Evolutionary conservation across 495 filamentous ascomycete genomes (phyloP).

Genomic region (Hyphodiscus hymeniophilus): DNA sequence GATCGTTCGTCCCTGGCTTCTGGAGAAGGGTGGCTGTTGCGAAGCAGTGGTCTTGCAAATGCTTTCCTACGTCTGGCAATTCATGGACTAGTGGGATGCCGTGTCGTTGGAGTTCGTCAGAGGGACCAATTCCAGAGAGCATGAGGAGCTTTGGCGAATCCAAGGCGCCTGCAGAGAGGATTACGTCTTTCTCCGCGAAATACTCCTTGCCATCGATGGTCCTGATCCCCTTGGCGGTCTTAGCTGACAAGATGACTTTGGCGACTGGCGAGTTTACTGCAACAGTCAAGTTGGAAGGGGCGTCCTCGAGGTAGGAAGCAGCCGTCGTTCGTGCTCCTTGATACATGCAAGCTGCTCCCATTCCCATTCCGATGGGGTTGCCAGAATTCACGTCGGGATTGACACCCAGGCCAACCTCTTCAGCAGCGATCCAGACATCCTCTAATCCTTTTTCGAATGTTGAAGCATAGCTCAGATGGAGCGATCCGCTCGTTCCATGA

Average conservation of each 20-base stretch:
- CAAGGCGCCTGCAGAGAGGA: conserved; percentile 48
- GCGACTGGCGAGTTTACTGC: conserved; percentile 39
- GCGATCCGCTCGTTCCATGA: conserved; percentile 41
- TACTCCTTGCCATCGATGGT: conserved; percentile 29
- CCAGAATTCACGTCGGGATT: conserved; percentile 55
- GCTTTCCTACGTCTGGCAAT: conserved; percentile 44
- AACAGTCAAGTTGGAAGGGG: conserved; percentile 43
- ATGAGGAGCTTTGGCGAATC: conserved; percentile 54
- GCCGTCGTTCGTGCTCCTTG: conserved; percentile 44
- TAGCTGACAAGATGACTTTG: conserved; percentile 42
- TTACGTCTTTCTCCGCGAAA: conserved; percentile 44
- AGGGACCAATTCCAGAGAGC: conserved; percentile 56
- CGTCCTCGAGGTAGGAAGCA: conserved; percentile 35
- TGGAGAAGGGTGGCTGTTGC: conserved; percentile 20
- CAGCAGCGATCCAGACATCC: conserved; percentile 34
- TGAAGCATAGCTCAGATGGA: conserved; percentile 38
- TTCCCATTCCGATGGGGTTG: conserved; percentile 48
- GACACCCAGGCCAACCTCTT: conserved; percentile 35
- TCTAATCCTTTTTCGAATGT: conserved; percentile 43
- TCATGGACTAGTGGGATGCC: conserved; percentile 43
- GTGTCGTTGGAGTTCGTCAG: conserved; percentile 39
- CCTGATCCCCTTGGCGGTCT: conserved; percentile 41
- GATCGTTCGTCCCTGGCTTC: conserved; percentile 22
- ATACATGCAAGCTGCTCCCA: conserved; percentile 38
- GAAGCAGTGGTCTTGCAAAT: conserved; percentile 46